These are phyloP conservation scores for Strobilomyces dryophilus DNA, from an alignment of 768 basidiomycete genomes.

Conservation along the genomic window DNA sequence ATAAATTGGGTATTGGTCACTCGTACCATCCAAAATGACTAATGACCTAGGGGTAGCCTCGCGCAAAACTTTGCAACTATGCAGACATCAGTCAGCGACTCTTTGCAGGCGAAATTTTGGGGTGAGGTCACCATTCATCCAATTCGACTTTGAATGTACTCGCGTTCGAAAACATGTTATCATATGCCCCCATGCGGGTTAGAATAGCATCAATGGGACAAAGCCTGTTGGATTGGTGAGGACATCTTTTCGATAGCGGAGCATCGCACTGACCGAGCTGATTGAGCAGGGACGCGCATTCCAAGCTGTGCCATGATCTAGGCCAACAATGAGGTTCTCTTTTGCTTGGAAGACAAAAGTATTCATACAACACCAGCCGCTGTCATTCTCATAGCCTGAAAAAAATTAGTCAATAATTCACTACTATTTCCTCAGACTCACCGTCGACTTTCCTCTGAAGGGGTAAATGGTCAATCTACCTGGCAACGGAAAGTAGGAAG, in stretches of 20 bases:
- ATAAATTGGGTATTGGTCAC: not conserved
- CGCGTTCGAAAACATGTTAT: conserved; percentile 92
- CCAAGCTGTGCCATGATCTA: conserved; percentile 93
- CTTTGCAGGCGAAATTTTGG: not conserved
- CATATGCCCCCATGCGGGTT: conserved; percentile 98
- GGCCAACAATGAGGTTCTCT: conserved; percentile 3
- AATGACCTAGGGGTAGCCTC: conserved; percentile 92
- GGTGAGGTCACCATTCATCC: conserved; percentile 76
- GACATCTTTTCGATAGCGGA: not conserved
- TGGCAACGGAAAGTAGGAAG: not conserved
- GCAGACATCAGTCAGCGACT: not conserved
- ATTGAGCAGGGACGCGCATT: conserved; percentile 87
- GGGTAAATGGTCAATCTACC: not conserved
- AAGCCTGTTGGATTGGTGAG: conserved; percentile 37
- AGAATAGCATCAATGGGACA: conserved; percentile 89
- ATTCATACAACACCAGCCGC: conserved; percentile 77
- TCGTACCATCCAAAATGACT: conserved; percentile 89
- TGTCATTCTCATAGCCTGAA: conserved; percentile 88
- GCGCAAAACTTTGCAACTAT: conserved; percentile 86
- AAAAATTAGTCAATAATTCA: not conserved
- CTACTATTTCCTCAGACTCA: conserved; percentile 23
- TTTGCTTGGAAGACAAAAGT: not conserved
- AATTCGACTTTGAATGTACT: conserved; percentile 99
- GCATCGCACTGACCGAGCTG: conserved; percentile 54
- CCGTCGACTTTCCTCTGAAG: conserved; percentile 72